Evolutionary conservation across 768 basidiomycete genomes (phyloP).

Genomic region (Leccinum variicolor): DNA sequence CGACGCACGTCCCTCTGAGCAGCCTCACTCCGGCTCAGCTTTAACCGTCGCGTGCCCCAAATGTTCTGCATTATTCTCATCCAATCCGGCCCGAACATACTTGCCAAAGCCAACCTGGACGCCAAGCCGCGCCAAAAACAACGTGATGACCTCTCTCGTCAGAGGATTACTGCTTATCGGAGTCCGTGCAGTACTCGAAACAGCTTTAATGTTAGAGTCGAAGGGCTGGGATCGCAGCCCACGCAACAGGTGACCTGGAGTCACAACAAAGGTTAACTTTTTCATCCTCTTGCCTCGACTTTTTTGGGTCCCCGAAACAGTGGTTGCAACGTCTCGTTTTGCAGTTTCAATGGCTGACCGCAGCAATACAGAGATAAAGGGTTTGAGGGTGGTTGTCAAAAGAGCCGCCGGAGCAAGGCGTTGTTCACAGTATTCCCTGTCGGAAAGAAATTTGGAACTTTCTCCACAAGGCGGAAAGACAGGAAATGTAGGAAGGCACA

Average conservation of each 20-base stretch:
- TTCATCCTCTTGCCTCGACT: constrained; percentile 23
- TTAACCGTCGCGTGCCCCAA: background rate
- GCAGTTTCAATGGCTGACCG: constrained; percentile 31
- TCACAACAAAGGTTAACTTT: constrained; percentile 29
- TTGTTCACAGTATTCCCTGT: constrained; percentile 19
- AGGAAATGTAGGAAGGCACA: constrained; percentile 23
- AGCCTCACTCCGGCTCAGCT: constrained; percentile 10
- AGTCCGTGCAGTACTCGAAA: background rate
- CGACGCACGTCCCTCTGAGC: no score
- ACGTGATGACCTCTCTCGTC: constrained; percentile 17
- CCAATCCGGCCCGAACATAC: background rate
- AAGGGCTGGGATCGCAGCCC: constrained; percentile 25
- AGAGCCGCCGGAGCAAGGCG: constrained; percentile 36
- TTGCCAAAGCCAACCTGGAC: constrained; percentile 24
- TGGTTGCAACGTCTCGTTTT: constrained; percentile 29
- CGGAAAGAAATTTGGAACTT: constrained; percentile 6
- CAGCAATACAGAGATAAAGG: constrained; percentile 34
- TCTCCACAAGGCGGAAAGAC: constrained; percentile 6
- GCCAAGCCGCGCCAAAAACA: constrained; percentile 33
- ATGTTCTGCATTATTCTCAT: background rate
- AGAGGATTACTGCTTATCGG: constrained; percentile 2
- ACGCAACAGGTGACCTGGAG: constrained; percentile 40
- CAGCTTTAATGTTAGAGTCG: background rate
- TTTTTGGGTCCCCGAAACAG: constrained; percentile 14
- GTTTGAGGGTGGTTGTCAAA: constrained; percentile 32